These are phyloP conservation scores for Epichloe bromicola DNA, from an alignment of 2,329 filamentous ascomycete genomes.

Conservation along the genomic window DNA sequence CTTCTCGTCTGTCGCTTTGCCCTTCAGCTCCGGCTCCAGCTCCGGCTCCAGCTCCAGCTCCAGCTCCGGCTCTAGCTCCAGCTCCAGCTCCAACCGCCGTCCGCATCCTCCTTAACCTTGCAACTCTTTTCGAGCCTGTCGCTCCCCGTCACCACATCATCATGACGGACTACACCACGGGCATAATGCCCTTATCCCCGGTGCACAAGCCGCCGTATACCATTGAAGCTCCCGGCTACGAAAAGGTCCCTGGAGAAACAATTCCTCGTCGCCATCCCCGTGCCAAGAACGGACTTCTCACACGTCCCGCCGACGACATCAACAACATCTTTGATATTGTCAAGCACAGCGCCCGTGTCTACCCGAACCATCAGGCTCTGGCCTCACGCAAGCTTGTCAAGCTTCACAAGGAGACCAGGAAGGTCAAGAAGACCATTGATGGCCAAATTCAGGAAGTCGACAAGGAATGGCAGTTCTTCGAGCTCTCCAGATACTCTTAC, in stretches of 20 bases:
- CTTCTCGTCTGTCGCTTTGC: not conserved
- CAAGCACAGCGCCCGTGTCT: slow-evolving; percentile 50
- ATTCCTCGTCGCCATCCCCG: slow-evolving; percentile 63
- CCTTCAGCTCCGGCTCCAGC: too few species aligned
- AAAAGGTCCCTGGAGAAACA: slow-evolving; percentile 67
- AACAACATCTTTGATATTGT: slow-evolving; percentile 71
- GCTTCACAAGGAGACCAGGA: slow-evolving; percentile 74
- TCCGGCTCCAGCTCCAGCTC: not conserved
- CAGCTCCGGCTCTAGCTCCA: not conserved
- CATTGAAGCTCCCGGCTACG: slow-evolving; percentile 54
- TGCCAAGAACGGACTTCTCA: slow-evolving; percentile 57
- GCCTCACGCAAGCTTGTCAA: slow-evolving; percentile 63
- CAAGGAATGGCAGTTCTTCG: slow-evolving; percentile 85
- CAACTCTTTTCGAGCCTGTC: not conserved
- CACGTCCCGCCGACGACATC: slow-evolving; percentile 54
- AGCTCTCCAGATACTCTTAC: slow-evolving; percentile 66
- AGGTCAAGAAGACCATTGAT: slow-evolving; percentile 77
- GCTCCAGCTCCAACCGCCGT: not conserved
- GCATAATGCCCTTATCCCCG: slow-evolving; percentile 40
- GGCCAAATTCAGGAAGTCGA: slow-evolving; percentile 68
- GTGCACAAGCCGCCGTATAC: slow-evolving; percentile 62
- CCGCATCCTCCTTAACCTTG: not conserved
- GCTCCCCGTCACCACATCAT: not conserved
- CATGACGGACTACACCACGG: slow-evolving; percentile 23
- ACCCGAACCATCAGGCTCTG: slow-evolving; percentile 50